Conservation (phyloP, 441 rosid species). For the Omphalea diandra region DNA sequence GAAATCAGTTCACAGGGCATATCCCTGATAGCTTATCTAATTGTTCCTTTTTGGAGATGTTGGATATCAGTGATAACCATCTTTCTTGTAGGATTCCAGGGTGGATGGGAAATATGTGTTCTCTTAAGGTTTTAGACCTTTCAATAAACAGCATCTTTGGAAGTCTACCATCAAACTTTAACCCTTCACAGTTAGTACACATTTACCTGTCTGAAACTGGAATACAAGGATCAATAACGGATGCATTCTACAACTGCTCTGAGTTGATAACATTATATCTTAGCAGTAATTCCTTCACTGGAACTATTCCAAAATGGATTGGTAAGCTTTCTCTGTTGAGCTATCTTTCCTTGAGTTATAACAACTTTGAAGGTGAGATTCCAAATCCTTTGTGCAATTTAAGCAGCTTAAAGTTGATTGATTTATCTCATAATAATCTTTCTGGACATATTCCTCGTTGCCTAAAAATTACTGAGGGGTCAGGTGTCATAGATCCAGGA, state of each 20-base stretch:
- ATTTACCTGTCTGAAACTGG: neutral
- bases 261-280: conserved; percentile 11
- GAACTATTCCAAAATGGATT: conserved; percentile 13
- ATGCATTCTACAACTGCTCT: neutral
- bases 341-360: neutral
- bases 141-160: conserved; percentile 17
- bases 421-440: neutral
- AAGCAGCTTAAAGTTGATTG: neutral
- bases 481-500: neutral
- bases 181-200: neutral
- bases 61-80: conserved; percentile 16
- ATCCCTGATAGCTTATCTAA: neutral
- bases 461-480: neutral
- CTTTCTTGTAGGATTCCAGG: conserved; percentile 4
- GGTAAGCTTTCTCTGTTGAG: neutral
- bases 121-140: conserved; percentile 14
- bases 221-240: neutral
- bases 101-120: conserved; percentile 20
- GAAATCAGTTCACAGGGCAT: conserved; percentile 5
- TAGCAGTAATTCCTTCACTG: neutral
- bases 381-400: neutral
- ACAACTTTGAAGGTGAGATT: neutral
- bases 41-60: fast-evolving
- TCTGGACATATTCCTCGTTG: neutral
- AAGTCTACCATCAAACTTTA: conserved; percentile 14